Evolutionary conservation across 139 green algal species (phyloP).

Genomic region (Coelastrella sp.): DNA sequence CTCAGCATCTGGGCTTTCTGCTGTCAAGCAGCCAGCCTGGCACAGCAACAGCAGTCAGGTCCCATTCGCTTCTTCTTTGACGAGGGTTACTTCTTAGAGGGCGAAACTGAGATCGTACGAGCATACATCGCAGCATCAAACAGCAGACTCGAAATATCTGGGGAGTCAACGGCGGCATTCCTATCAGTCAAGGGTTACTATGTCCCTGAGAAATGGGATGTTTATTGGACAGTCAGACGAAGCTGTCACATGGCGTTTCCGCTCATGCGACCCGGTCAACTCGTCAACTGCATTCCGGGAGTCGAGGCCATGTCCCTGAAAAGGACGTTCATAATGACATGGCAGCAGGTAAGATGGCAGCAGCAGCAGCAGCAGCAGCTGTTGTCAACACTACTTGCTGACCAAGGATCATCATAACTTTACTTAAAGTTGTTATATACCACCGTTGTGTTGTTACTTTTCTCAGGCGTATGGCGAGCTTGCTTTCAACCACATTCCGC

Average conservation of each 20-base stretch:
- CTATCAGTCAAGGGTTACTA: slow-evolving; percentile 65
- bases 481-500: slow-evolving; percentile 64
- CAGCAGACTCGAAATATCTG: slow-evolving; percentile 45
- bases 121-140: slow-evolving; percentile 36
- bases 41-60: neutral
- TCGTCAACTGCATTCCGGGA: slow-evolving; percentile 74
- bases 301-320: slow-evolving; percentile 64
- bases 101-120: slow-evolving; percentile 65
- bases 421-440: no score
- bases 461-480: slow-evolving; percentile 64
- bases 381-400: neutral
- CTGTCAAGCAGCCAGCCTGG: neutral
- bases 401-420: no score
- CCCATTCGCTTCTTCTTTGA: slow-evolving; percentile 66
- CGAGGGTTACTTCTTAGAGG: slow-evolving; percentile 60
- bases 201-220: slow-evolving; percentile 32
- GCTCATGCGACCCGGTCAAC: slow-evolving; percentile 46
- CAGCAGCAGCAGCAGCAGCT: slow-evolving; percentile 12
- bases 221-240: slow-evolving; percentile 15
- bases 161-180: slow-evolving; percentile 47
- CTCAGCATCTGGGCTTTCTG: neutral
- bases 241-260: slow-evolving; percentile 19
- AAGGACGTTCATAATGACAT: slow-evolving; percentile 57
- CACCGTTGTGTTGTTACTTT: neutral
- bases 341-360: slow-evolving; percentile 51